Percentiles rank a stretch among this genome's conserved stretches.
These are phyloP conservation scores for Metarhizium sp. DNA, from an alignment of 2,329 filamentous ascomycete genomes.

Conservation along the genomic window DNA sequence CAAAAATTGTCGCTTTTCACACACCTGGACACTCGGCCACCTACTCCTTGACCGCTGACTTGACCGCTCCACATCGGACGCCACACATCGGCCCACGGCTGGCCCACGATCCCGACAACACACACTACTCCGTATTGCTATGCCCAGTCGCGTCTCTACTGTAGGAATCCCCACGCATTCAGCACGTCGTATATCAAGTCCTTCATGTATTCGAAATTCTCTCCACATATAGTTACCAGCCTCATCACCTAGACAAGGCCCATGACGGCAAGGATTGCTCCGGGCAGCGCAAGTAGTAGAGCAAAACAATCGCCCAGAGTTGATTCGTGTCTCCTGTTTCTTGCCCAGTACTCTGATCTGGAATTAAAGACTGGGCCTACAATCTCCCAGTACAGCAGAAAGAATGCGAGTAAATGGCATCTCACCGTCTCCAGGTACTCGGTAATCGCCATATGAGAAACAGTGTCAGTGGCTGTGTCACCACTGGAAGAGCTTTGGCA, in stretches of 20 bases:
- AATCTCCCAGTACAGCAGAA: slow-evolving; percentile 23
- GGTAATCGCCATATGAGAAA: background rate
- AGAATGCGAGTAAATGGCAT: slow-evolving; percentile 6
- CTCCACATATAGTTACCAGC: slow-evolving; percentile 11
- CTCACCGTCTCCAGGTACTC: background rate
- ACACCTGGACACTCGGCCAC: too few species aligned
- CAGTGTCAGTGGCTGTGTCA: background rate
- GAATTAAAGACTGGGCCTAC: slow-evolving; percentile 30
- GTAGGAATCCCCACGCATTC: background rate
- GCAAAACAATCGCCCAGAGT: slow-evolving; percentile 16
- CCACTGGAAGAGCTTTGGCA: slow-evolving; percentile 13
- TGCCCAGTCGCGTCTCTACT: background rate
- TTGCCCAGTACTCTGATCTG: slow-evolving; percentile 25
- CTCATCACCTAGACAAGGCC: slow-evolving; percentile 18
- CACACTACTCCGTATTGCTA: too few species aligned
- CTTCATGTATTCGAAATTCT: slow-evolving; percentile 6
- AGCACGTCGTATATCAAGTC: background rate
- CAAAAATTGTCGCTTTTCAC: too few species aligned
- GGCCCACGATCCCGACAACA: too few species aligned
- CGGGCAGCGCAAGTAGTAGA: slow-evolving; percentile 18
- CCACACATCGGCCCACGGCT: background rate
- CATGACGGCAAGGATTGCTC: slow-evolving; percentile 14
- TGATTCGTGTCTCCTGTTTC: slow-evolving; percentile 13
- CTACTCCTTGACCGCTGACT: background rate
- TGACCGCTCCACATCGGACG: background rate